phyloP scores from a whole-genome alignment of 768 basidiomycete genomes.

The Scleroderma bovista region DNA sequence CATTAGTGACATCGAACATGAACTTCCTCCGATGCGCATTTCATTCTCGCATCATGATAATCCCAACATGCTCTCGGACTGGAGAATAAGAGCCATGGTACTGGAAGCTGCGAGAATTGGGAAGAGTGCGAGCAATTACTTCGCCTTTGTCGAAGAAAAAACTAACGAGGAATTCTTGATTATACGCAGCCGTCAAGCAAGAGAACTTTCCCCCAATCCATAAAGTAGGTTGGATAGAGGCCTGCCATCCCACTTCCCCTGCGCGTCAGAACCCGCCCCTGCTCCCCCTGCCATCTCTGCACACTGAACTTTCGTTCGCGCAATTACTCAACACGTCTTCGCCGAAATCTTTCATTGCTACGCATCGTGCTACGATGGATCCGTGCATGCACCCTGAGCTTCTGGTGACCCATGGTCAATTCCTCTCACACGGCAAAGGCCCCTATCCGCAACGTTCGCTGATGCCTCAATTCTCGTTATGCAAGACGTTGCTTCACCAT shows the following conservation, averaged over 20 bases:
- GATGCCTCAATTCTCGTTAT: slow-evolving; percentile 50
- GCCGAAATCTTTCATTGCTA: slow-evolving; percentile 29
- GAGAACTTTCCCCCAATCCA: slow-evolving; percentile 31
- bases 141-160: background rate
- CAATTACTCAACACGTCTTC: background rate
- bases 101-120: slow-evolving; percentile 23
- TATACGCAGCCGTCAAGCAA: slow-evolving; percentile 24
- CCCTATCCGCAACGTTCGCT: slow-evolving; percentile 38
- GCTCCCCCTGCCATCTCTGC: slow-evolving; percentile 15
- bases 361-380: slow-evolving; percentile 32
- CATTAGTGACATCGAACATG: slow-evolving; percentile 19
- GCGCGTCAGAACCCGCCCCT: slow-evolving; percentile 27
- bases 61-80: slow-evolving; percentile 21
- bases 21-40: slow-evolving; percentile 29
- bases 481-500: slow-evolving; percentile 45
- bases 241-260: slow-evolving; percentile 19
- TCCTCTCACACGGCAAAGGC: slow-evolving; percentile 42
- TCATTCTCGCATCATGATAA: slow-evolving; percentile 26
- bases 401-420: slow-evolving; percentile 43
- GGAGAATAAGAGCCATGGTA: slow-evolving; percentile 17
- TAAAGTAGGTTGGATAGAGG: slow-evolving; percentile 18
- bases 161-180: background rate
- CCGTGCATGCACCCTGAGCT: slow-evolving; percentile 33
- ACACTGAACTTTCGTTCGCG: background rate
- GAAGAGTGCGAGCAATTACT: slow-evolving; percentile 14